phyloP scores from a whole-genome alignment of 1,284 basidiomycete genomes.

The Fereydounia khargensis region DNA sequence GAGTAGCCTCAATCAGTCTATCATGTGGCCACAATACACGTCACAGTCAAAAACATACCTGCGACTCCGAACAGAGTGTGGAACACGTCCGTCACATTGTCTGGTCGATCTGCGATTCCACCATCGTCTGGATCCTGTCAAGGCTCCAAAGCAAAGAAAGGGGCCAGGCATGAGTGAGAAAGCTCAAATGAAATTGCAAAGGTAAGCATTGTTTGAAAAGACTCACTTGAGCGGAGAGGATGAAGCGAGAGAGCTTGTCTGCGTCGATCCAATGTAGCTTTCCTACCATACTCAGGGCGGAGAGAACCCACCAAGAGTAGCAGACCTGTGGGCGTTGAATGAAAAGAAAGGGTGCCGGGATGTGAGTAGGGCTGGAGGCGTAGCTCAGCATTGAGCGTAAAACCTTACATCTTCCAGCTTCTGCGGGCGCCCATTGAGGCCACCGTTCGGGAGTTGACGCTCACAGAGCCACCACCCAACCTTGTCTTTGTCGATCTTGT shows the following conservation, averaged over 20 bases:
- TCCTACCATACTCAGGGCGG: conserved; percentile 78
- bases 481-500: conserved; percentile 60
- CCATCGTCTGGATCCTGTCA: conserved; percentile 83
- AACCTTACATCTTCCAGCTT: conserved; percentile 87
- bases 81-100: conserved; percentile 92
- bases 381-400: not conserved
- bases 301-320: conserved; percentile 96
- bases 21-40: not conserved
- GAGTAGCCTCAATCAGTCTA: no score
- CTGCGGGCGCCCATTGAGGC: conserved; percentile 90
- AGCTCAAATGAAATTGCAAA: not conserved
- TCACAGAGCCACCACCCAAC: conserved; percentile 91
- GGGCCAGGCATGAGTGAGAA: not conserved
- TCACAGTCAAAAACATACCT: conserved; percentile 62
- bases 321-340: conserved; percentile 69
- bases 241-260: conserved; percentile 75
- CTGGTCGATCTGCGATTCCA: conserved; percentile 90
- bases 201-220: no score
- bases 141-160: no score
- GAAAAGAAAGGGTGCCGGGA: not conserved
- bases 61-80: conserved; percentile 92
- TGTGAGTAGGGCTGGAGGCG: not conserved
- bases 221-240: conserved; percentile 79
- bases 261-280: conserved; percentile 86
- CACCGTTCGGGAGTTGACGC: conserved; percentile 86